phyloP scores from a whole-genome alignment of 768 basidiomycete genomes.

The Termitomyces sp. region DNA sequence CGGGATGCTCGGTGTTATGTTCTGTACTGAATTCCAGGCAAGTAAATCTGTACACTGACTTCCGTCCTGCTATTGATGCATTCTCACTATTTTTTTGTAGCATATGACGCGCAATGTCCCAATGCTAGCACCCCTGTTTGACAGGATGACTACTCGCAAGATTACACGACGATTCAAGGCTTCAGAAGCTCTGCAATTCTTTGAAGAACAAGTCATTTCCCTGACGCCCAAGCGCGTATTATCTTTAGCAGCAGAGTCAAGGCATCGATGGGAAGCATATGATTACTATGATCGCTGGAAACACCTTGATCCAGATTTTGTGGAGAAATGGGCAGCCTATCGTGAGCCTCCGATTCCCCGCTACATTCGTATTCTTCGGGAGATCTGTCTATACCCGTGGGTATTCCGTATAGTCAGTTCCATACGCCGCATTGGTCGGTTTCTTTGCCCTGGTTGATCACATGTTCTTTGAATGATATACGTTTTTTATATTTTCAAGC shows the following conservation, averaged over 20 bases:
- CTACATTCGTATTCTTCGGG: not conserved
- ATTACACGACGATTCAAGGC: too few species aligned
- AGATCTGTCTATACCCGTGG: not conserved
- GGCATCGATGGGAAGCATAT: not conserved
- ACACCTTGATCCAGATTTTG: conserved; percentile 12
- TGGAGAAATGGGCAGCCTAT: conserved; percentile 14
- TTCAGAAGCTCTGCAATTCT: too few species aligned
- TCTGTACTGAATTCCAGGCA: too few species aligned
- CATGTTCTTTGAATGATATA: not conserved
- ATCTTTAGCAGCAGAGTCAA: not conserved
- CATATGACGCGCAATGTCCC: too few species aligned
- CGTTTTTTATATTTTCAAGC: not conserved
- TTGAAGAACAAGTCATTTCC: not conserved
- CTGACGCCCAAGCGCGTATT: not conserved
- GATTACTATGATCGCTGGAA: not conserved
- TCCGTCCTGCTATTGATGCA: too few species aligned
- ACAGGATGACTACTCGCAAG: too few species aligned
- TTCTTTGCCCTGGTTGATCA: not conserved
- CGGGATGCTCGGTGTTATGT: too few species aligned
- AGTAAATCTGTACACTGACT: too few species aligned
- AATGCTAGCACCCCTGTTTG: too few species aligned
- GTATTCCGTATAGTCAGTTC: not conserved
- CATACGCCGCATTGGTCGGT: not conserved
- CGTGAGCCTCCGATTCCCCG: conserved; percentile 10
- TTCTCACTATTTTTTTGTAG: too few species aligned